Evolutionary conservation across 2,329 filamentous ascomycete species (phyloP), one percentile per base, ranked within the genome.

Genomic region (Cytospora piceae): DNA sequence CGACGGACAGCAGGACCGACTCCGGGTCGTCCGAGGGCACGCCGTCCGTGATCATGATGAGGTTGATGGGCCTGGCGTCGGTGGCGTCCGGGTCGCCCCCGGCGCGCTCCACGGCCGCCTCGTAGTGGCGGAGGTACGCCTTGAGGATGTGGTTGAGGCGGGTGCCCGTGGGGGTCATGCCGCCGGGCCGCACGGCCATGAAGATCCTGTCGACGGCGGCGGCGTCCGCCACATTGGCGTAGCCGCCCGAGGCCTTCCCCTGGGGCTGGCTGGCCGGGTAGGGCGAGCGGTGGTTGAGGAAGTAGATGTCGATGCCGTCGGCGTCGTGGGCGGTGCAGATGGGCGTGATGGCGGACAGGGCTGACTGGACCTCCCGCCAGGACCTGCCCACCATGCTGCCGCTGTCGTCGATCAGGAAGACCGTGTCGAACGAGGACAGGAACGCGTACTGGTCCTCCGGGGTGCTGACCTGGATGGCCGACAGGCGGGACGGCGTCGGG

Each of bases 31-130:
- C 93, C 1, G 83, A 88, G 1, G 95, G 88, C 51, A 83, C 87
- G 6, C 95, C 95, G 74, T 98, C 94, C 0, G 95, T 98, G 73
- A 98, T 91, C 68, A 96, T 89, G 71, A 98, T 97, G 75, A 98
- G 84, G 74, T 97, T 97, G 57, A 97, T 80, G 1, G 93, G 93
- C 74, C 93, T 94, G 27, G 90, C 82, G 7, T 74, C 75, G 32
- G 73, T 74, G 22, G 71, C 71, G 3, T 82, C 78, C 0, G 79
- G 77, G 22, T 81, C 74, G 55, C 76, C 77, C 4, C 76, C 77
- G 0, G 74, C 72, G 29, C 68, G 59, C 22, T 71, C 58, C 31
- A 73, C 67, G 57, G 77, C 76, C 0, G 72, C 73, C 70, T 85
- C 80, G 69, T 88, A 85, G 29, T 80, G 75, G 17, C 78, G 74